These are phyloP conservation scores for Ramularia endophylla DNA, from an alignment of 2,329 filamentous ascomycete genomes.

Conservation along the genomic window DNA sequence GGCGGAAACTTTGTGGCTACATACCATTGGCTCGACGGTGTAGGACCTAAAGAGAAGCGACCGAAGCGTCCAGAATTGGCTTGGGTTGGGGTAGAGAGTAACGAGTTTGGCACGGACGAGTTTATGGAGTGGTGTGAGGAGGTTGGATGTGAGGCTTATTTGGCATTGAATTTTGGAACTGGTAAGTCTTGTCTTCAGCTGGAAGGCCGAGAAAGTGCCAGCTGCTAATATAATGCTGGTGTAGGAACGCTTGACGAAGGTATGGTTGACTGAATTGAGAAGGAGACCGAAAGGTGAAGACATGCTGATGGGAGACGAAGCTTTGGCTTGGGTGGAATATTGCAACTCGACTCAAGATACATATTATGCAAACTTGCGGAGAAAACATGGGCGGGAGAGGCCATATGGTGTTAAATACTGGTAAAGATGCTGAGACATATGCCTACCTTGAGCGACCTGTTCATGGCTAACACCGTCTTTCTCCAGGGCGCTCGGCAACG, in stretches of 20 bases:
- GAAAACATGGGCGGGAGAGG: slow-evolving; percentile 67
- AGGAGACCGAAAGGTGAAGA: slow-evolving; percentile 8
- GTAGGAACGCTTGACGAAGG: slow-evolving; percentile 46
- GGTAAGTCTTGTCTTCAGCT: slow-evolving; percentile 36
- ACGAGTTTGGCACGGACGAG: slow-evolving; percentile 79
- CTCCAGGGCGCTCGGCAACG: slow-evolving; percentile 63
- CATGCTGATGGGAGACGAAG: slow-evolving; percentile 27
- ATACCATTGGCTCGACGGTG: slow-evolving; percentile 78
- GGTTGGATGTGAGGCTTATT: slow-evolving; percentile 70
- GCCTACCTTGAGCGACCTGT: no score
- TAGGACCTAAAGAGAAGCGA: slow-evolving; percentile 66
- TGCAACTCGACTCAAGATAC: slow-evolving; percentile 74
- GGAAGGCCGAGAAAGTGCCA: no score
- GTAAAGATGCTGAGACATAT: slow-evolving; percentile 28
- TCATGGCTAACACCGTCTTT: no score
- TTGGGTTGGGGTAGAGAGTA: slow-evolving; percentile 70
- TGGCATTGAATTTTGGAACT: slow-evolving; percentile 76
- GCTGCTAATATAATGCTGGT: slow-evolving; percentile 9
- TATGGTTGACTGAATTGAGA: slow-evolving; percentile 27
- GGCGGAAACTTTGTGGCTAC: slow-evolving; percentile 81
- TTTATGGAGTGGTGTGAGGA: slow-evolving; percentile 75
- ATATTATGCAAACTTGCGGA: slow-evolving; percentile 73
- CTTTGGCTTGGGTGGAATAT: slow-evolving; percentile 76
- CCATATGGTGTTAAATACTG: slow-evolving; percentile 83
- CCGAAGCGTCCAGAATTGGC: slow-evolving; percentile 65